These are phyloP conservation scores for Euphorbia lathyris DNA, from an alignment of 345 rosid species.

Conservation along the genomic window DNA sequence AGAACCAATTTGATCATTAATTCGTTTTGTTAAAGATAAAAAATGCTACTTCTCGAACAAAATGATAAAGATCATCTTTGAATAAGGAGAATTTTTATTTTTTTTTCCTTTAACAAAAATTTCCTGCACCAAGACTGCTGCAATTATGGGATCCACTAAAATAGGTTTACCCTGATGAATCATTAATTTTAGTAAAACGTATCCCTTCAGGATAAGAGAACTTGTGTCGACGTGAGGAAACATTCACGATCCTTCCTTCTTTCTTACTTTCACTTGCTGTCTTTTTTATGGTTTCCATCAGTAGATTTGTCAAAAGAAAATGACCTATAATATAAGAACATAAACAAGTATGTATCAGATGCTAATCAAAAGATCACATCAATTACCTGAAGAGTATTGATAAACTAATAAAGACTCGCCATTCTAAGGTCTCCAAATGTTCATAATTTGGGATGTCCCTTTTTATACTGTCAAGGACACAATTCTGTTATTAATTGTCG, in stretches of 20 bases:
- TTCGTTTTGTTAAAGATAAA: neutral
- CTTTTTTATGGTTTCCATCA: slow-evolving; percentile 44
- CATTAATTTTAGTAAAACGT: slow-evolving; percentile 38
- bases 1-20: too few relatives aligned
- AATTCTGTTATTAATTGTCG: too few relatives aligned
- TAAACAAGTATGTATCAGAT: neutral
- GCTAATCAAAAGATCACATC: neutral
- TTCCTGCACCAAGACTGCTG: neutral
- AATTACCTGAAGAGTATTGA: neutral
- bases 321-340: slow-evolving; percentile 39
- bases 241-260: slow-evolving; percentile 49
- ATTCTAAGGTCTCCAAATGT: neutral
- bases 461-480: too few relatives aligned
- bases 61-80: neutral
- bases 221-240: slow-evolving; percentile 38
- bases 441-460: too few relatives aligned
- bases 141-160: neutral
- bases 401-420: neutral
- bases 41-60: neutral
- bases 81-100: neutral
- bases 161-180: slow-evolving; percentile 14
- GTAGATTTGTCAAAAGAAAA: slow-evolving; percentile 46
- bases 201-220: slow-evolving; percentile 43
- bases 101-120: neutral
- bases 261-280: slow-evolving; percentile 33